Evolutionary conservation across 2,329 filamentous ascomycete species (phyloP).

Genomic region (Periglandula ipomoeae): DNA sequence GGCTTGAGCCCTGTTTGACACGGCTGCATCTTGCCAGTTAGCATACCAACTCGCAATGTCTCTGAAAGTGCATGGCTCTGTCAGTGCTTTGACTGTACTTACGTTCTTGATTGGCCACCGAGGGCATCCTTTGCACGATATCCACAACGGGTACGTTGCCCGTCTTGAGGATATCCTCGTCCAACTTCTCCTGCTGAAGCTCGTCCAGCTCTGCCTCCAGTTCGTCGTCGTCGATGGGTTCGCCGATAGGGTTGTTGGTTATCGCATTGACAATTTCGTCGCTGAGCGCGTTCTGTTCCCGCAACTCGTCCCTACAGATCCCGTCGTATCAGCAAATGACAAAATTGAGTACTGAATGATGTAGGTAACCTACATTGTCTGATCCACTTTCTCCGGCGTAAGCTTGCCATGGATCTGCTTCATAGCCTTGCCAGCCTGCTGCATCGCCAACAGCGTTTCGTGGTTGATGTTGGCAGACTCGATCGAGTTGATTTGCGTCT

Average conservation of each 20-base stretch:
- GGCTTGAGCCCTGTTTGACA: constrained; percentile 30
- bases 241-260: constrained; percentile 57
- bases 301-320: constrained; percentile 65
- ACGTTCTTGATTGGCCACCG: constrained; percentile 67
- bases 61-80: neutral
- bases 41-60: neutral
- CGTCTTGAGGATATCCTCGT: constrained; percentile 87
- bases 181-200: constrained; percentile 85
- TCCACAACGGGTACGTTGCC: constrained; percentile 76
- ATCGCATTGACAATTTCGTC: constrained; percentile 88
- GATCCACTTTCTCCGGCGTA: constrained; percentile 88
- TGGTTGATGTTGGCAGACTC: constrained; percentile 98
- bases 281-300: constrained; percentile 86
- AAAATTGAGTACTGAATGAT: neutral
- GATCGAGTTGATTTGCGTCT: constrained; percentile 93
- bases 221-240: constrained; percentile 74
- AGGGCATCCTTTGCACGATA: constrained; percentile 66
- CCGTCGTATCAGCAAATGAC: neutral
- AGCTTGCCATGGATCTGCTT: constrained; percentile 84
- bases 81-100: constrained; percentile 32
- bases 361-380: constrained; percentile 77
- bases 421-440: constrained; percentile 85
- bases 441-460: constrained; percentile 90
- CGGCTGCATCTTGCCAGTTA: constrained; percentile 16
- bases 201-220: constrained; percentile 77